These are phyloP conservation scores for Pistacia integerrima DNA, from an alignment of 345 rosid species.

Conservation along the genomic window DNA sequence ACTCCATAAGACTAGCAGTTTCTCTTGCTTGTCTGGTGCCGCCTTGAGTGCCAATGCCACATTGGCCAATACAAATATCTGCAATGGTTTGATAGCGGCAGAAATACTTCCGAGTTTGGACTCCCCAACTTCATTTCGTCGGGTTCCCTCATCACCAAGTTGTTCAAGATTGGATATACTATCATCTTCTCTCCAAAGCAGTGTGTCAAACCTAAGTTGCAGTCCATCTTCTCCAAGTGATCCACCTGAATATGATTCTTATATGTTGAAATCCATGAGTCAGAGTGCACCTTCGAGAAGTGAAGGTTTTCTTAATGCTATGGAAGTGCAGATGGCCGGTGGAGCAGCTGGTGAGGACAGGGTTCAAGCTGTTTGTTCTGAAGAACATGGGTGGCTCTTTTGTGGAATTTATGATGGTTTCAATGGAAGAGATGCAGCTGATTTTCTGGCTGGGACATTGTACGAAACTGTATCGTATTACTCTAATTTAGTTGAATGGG, in stretches of 20 bases:
- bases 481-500: slow-evolving; percentile 57
- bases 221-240: slow-evolving; percentile 64
- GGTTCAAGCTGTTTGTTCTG: slow-evolving; percentile 97
- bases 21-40: slow-evolving; percentile 97
- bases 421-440: slow-evolving; percentile 98
- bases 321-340: slow-evolving; percentile 93
- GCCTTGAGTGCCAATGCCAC: slow-evolving; percentile 96
- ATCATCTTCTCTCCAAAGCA: slow-evolving; percentile 87
- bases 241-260: slow-evolving; percentile 69
- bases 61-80: slow-evolving; percentile 89
- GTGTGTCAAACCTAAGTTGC: slow-evolving; percentile 76
- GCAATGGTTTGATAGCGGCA: slow-evolving; percentile 83
- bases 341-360: slow-evolving; percentile 99
- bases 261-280: slow-evolving; percentile 45
- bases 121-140: slow-evolving; percentile 83
- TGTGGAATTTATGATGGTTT: slow-evolving; percentile 95
- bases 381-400: slow-evolving; percentile 90
- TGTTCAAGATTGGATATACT: slow-evolving; percentile 81
- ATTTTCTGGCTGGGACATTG: slow-evolving; percentile 91
- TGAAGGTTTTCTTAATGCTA: slow-evolving; percentile 71
- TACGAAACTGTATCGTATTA: slow-evolving; percentile 69
- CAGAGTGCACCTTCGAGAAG: slow-evolving; percentile 55
- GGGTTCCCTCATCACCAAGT: slow-evolving; percentile 73
- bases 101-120: slow-evolving; percentile 90
- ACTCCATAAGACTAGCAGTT: slow-evolving; percentile 63